These are phyloP conservation scores for Fusarium chaquense DNA, from an alignment of 2,329 filamentous ascomycete genomes.

Conservation along the genomic window DNA sequence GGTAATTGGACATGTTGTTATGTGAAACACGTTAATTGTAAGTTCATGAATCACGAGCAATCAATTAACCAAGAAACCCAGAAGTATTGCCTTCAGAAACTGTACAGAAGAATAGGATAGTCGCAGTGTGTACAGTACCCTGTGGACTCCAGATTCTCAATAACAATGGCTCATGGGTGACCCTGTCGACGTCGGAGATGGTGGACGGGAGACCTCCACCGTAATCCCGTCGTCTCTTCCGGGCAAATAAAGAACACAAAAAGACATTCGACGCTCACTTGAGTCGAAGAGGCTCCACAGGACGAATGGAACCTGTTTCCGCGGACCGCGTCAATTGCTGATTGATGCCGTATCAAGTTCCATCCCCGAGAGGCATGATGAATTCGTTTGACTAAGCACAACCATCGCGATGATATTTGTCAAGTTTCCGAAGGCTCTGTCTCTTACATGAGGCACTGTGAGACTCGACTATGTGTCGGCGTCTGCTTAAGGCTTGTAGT, in stretches of 20 bases:
- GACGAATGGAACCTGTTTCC: slow-evolving; percentile 23
- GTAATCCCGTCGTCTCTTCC: slow-evolving; percentile 28
- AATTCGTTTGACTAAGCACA: slow-evolving; percentile 6
- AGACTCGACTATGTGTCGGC: neutral
- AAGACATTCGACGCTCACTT: slow-evolving; percentile 26
- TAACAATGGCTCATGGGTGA: slow-evolving; percentile 31
- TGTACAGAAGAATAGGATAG: slow-evolving; percentile 21
- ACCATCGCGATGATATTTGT: neutral
- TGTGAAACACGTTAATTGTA: neutral
- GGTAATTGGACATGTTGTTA: neutral
- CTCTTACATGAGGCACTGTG: neutral
- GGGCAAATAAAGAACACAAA: slow-evolving; percentile 15
- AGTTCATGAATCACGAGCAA: neutral
- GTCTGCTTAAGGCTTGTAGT: neutral
- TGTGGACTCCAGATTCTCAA: slow-evolving; percentile 39
- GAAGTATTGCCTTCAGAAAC: neutral
- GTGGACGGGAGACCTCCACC: slow-evolving; percentile 42
- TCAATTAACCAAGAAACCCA: neutral
- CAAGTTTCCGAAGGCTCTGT: slow-evolving; percentile 2
- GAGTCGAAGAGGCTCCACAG: slow-evolving; percentile 29
- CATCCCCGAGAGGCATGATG: slow-evolving; percentile 32
- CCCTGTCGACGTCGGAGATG: slow-evolving; percentile 41
- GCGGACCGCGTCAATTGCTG: slow-evolving; percentile 30
- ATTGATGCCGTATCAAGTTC: slow-evolving; percentile 41
- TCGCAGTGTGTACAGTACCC: slow-evolving; percentile 7